phyloP scores from a whole-genome alignment of 1,139 yeast genomes.

The Komagataea norvegica region DNA sequence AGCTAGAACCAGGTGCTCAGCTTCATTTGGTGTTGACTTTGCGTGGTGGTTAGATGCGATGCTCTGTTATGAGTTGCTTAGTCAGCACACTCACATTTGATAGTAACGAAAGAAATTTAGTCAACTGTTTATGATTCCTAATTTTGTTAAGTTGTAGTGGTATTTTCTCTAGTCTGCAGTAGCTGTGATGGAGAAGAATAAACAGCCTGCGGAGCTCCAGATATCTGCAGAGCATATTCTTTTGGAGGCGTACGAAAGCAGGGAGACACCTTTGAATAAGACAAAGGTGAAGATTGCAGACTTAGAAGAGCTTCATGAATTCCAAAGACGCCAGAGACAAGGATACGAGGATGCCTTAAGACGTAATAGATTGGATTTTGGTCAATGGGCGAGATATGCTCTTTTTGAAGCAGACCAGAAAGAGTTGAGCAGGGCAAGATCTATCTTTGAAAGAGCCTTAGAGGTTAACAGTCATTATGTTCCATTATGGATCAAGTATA shows the following conservation, averaged over 20 bases:
- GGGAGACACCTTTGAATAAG: conserved; percentile 37
- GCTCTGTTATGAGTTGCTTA: neutral
- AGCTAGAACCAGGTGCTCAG: conserved; percentile 68
- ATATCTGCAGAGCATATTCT: conserved; percentile 54
- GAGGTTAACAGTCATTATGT: conserved; percentile 71
- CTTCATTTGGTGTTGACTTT: conserved; percentile 85
- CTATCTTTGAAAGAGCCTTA: conserved; percentile 83
- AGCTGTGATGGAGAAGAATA: conserved; percentile 26
- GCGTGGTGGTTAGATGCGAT: conserved; percentile 59
- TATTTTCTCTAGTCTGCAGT: neutral
- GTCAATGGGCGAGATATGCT: conserved; percentile 93
- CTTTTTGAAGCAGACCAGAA: conserved; percentile 79
- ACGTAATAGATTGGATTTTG: conserved; percentile 71
- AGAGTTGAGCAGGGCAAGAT: conserved; percentile 74
- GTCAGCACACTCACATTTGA: too few species aligned
- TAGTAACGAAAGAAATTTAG: too few species aligned
- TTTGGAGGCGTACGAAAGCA: conserved; percentile 49
- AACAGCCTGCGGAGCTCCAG: conserved; percentile 45
- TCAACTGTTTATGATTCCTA: too few species aligned
- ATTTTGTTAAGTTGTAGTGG: too few species aligned
- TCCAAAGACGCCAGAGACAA: conserved; percentile 68
- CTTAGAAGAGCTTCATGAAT: conserved; percentile 71
- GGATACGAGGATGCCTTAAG: conserved; percentile 85
- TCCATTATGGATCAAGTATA: conserved; percentile 83
- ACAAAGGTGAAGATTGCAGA: conserved; percentile 62